Base-by-base conservation (phyloP, 345 rosid genomes). In the Salix suchowensis region DNA sequence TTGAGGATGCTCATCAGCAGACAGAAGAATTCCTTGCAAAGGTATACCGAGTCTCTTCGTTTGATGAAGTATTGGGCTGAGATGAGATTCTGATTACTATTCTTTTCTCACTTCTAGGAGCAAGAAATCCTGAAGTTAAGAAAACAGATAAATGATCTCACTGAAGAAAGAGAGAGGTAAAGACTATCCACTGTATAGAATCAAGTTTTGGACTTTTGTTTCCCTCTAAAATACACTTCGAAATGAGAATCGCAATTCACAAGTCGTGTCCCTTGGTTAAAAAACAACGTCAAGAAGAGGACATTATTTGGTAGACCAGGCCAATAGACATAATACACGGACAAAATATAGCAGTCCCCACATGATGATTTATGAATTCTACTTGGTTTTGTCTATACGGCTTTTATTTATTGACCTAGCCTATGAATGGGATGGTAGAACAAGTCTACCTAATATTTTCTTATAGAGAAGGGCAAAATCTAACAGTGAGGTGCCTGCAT, bases 121-220 rank as follows among this genome's bases (percentile, higher is more conserved):
- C 89, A 91, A 81, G 92, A 90, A 82, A 84, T 89, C 79, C 79
- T 79, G 70, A 86, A 82, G 58, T 78, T 92, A 74, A 83, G 88
- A 85, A 81, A 86, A 80, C 85, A 83, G 82, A 82, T 90, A 13
- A 73, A 88, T 74, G 82, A 85, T 73, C 88, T 91, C 40, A 78
- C 86, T 46, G 84, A 89, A 75, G 97, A 95, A 80, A 89, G 85
- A 78, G 89, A 88, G 74, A 88, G 98, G 98, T 90, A n/a, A 67
- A 88, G 54, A 50, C 34, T 21, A 32, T 40, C 61, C 50, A 18
- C 46, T 10, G 26, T 66, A 34, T 40, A 40, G 44, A 40, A 2
- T 26, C 18, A 67, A 0, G 19, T 65, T 32, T 44, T 11, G 37
- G 30, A 39, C 18, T 58, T 19, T 7, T 14, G 30, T 39, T 68